Conservation (phyloP, 495 filamentous ascomycete genomes). For the Alectoria sarmentosa region DNA sequence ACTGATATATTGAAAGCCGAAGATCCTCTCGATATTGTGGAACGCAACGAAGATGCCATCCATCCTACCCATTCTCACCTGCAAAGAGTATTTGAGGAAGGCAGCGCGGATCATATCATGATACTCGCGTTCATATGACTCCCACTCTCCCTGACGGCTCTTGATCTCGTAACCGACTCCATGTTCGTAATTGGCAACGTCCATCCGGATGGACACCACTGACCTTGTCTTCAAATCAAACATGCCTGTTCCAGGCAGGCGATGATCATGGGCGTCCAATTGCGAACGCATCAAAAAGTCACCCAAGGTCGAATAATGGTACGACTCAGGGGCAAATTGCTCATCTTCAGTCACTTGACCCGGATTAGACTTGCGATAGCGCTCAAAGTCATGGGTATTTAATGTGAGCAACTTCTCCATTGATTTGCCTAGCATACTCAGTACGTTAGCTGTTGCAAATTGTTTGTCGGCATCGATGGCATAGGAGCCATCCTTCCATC, state of each 20-base stretch:
- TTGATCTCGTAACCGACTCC: constrained; percentile 85
- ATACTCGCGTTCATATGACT: constrained; percentile 92
- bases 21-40: constrained; percentile 91
- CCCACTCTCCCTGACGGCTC: constrained; percentile 61
- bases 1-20: constrained; percentile 93
- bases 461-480: constrained; percentile 98
- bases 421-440: constrained; percentile 85
- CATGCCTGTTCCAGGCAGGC: constrained; percentile 86
- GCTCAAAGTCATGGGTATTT: constrained; percentile 71
- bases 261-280: constrained; percentile 81
- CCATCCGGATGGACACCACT: constrained; percentile 85
- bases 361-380: constrained; percentile 61
- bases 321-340: constrained; percentile 60
- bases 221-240: constrained; percentile 97
- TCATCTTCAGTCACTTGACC: constrained; percentile 57
- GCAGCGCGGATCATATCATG: constrained; percentile 94
- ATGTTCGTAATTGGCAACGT: constrained; percentile 59
- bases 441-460: constrained; percentile 74
- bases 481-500: constrained; percentile 77
- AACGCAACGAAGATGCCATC: constrained; percentile 98
- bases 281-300: constrained; percentile 95
- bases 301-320: constrained; percentile 80
- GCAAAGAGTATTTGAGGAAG: constrained; percentile 94
- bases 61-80: constrained; percentile 95
- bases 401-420: constrained; percentile 96